Evolutionary conservation across 1,284 basidiomycete genomes (phyloP).

Genomic region (Cryptococcus jaspeensis): DNA sequence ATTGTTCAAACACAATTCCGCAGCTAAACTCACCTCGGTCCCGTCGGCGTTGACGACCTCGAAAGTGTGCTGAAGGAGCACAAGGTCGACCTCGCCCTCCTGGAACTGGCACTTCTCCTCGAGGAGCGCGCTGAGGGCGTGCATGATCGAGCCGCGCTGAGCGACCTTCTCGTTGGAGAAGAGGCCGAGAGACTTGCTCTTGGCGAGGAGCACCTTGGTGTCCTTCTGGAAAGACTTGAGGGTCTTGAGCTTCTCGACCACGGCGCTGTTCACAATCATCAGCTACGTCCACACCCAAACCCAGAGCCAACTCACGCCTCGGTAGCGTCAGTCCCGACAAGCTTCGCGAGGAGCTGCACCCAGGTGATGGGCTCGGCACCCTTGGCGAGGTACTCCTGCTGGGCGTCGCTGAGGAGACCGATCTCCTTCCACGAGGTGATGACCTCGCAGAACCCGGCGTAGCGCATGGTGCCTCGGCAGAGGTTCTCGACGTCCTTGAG

Average conservation of each 20-base stretch:
- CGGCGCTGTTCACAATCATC: slow-evolving; percentile 48
- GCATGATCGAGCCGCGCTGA: slow-evolving; percentile 78
- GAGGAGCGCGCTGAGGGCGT: slow-evolving; percentile 88
- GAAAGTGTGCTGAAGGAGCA: slow-evolving; percentile 98
- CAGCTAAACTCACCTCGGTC: slow-evolving; percentile 58
- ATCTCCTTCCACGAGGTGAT: slow-evolving; percentile 83
- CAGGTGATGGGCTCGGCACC: slow-evolving; percentile 65
- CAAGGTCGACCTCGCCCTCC: slow-evolving; percentile 87
- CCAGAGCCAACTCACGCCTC: slow-evolving; percentile 61
- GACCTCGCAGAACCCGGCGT: slow-evolving; percentile 98
- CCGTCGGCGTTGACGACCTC: slow-evolving; percentile 83
- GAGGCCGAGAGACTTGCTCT: slow-evolving; percentile 89
- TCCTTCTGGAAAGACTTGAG: slow-evolving; percentile 70
- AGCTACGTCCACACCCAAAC: neutral
- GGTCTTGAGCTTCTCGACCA: slow-evolving; percentile 69
- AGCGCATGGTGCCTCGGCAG: slow-evolving; percentile 89
- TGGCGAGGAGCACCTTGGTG: slow-evolving; percentile 74
- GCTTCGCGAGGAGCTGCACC: slow-evolving; percentile 77
- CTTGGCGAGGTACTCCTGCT: slow-evolving; percentile 71
- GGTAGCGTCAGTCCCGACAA: slow-evolving; percentile 69
- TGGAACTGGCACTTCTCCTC: slow-evolving; percentile 92
- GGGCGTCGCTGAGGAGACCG: slow-evolving; percentile 77
- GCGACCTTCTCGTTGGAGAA: slow-evolving; percentile 69
- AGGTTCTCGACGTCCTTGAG: slow-evolving; percentile 94
- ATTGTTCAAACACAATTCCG: neutral